Evolutionary conservation across 768 basidiomycete species (phyloP).

Genomic region (Daedaleopsis sinensis): DNA sequence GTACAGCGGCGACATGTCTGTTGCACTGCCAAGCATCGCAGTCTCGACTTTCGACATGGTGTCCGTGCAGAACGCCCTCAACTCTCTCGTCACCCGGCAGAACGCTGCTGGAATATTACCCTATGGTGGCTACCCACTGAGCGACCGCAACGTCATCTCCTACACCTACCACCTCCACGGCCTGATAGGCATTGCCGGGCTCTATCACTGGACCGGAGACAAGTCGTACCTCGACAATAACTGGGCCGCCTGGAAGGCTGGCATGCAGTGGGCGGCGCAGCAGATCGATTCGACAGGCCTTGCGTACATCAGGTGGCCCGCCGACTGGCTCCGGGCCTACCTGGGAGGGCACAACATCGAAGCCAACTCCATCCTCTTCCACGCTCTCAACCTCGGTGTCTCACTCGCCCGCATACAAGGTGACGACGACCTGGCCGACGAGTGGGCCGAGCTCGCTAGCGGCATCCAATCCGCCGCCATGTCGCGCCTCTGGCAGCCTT

Average conservation of each 20-base stretch:
- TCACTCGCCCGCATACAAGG: constrained; percentile 8
- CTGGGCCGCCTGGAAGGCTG: constrained; percentile 16
- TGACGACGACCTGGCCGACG: no score
- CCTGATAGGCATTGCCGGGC: constrained; percentile 18
- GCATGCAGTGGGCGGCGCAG: constrained; percentile 14
- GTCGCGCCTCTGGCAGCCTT: constrained; percentile 18
- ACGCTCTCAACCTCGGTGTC: constrained; percentile 16
- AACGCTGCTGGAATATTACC: constrained; percentile 7
- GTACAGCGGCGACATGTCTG: constrained; percentile 21
- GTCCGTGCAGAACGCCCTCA: constrained; percentile 15
- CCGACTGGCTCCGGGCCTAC: constrained; percentile 20
- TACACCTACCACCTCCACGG: constrained; percentile 22
- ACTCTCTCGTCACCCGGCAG: constrained; percentile 17
- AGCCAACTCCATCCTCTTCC: constrained; percentile 20
- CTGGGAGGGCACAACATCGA: constrained; percentile 24
- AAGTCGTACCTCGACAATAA: constrained; percentile 13
- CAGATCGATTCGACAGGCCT: constrained; percentile 18
- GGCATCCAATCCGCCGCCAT: constrained; percentile 16
- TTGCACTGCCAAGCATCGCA: constrained; percentile 19
- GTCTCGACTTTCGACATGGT: constrained; percentile 18
- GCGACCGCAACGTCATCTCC: constrained; percentile 8
- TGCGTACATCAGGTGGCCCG: constrained; percentile 15
- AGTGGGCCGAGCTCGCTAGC: not conserved
- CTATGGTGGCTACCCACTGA: constrained; percentile 17
- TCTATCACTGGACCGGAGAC: constrained; percentile 21